phyloP scores from a whole-genome alignment of 2,329 filamentous ascomycete genomes.

The Huntiella omanensis region DNA sequence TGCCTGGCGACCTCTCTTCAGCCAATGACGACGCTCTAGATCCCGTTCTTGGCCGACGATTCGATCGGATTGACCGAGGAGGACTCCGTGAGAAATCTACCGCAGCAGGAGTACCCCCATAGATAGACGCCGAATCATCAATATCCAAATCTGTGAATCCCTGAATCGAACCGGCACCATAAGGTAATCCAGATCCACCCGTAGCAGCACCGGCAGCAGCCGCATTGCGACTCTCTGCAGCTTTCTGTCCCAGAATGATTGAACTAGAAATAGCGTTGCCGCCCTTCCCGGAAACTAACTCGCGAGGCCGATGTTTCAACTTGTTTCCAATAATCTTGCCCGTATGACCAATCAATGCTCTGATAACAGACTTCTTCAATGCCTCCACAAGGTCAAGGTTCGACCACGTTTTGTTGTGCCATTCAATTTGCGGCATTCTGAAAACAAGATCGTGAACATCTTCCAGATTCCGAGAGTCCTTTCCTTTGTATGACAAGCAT shows the following conservation, averaged over 20 bases:
- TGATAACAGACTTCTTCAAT: slow-evolving; percentile 85
- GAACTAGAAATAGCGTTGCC: slow-evolving; percentile 33
- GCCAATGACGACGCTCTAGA: slow-evolving; percentile 7
- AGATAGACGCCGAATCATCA: slow-evolving; percentile 37
- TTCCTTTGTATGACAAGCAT: slow-evolving; percentile 91
- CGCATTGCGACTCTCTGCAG: slow-evolving; percentile 14
- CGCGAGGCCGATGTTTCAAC: slow-evolving; percentile 71
- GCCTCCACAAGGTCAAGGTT: slow-evolving; percentile 86
- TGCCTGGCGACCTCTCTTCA: no score
- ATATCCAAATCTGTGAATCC: slow-evolving; percentile 28
- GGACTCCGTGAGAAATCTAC: slow-evolving; percentile 41
- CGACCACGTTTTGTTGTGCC: slow-evolving; percentile 97
- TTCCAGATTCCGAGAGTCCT: slow-evolving; percentile 84
- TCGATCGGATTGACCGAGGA: slow-evolving; percentile 31
- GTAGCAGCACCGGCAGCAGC: background rate
- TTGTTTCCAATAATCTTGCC: slow-evolving; percentile 97
- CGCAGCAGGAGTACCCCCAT: slow-evolving; percentile 26
- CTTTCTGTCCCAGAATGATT: slow-evolving; percentile 35
- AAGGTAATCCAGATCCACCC: slow-evolving; percentile 15
- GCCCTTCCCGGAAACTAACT: slow-evolving; percentile 41
- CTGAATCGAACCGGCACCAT: slow-evolving; percentile 22
- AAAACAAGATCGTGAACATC: slow-evolving; percentile 98
- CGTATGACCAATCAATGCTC: slow-evolving; percentile 83
- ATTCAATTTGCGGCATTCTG: slow-evolving; percentile 81
- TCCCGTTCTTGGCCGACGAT: slow-evolving; percentile 17